Base-by-base conservation (phyloP, 495 filamentous ascomycete species). In the Aspergillus panamensis region DNA sequence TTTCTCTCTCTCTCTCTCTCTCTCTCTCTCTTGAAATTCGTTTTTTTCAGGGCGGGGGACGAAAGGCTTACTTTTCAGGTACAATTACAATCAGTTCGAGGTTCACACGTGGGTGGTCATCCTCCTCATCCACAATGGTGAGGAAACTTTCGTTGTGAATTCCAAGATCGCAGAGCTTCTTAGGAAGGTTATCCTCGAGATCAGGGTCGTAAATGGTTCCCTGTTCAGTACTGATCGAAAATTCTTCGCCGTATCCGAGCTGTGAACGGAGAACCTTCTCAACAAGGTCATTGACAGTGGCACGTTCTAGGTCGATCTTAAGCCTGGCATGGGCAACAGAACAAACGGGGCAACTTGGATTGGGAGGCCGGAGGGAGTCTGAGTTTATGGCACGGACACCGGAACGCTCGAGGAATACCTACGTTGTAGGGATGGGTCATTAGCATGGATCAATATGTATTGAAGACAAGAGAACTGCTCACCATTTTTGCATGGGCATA, bases 131-230 rank as follows among this genome's bases (percentile, higher is more conserved):
- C 3, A 87, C 81, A 45, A 97, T 75, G 1, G 91, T 96, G 52
- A 98, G 66, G 65, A 95, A 92, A 58, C 82, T 86, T 58, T 89
- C 87, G 17, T 80, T 73, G 53, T 81, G 82, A 63, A 85, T 76
- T 65, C 90, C 91, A 2, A 96, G 77, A n/a, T 96, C 88, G 17
- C 70, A 77, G 29, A 98, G 80, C 44, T 85, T 88, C 75, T 91
- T 94, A 1, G 72, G 66, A 1, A 97, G 74, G 60, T 97, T 94
- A 58, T 96, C 92, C 7, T 91, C 90, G 59, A 92, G 78, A 54
- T 97, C 94, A 0, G 84, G 83, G 64, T 97, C 94, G 65, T 95
- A 99, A 6, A 97, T 77, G 8, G 88, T 74, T 47, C 84, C 86
- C n/a, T 77, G 69, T 3, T 87, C 85, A 48, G 82, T 91, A 58